Evolutionary conservation across 2,329 filamentous ascomycete species (phyloP), one percentile per base, ranked within the genome.

Genomic region (Chalaropsis ovoidea): DNA sequence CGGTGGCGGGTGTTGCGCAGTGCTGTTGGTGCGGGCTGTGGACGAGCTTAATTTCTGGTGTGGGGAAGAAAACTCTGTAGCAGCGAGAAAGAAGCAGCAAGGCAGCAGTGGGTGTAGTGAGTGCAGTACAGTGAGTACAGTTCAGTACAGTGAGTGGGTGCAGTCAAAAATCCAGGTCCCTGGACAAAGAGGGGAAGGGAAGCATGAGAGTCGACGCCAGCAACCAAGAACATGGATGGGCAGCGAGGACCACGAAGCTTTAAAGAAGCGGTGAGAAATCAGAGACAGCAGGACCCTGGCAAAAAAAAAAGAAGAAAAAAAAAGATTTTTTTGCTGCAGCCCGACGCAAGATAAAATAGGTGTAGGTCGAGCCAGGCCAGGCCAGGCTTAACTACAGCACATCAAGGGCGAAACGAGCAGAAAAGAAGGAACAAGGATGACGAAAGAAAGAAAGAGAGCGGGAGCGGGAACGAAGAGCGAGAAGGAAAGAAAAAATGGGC

Each of bases 191-290:
- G 52, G 52, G 52, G 64, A 65, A 47, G 43, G n/a, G 54, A 35
- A 35, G 54, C 54, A 35, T n/a, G 5, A 66, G 39, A 45, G 24
- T 66, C 41, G 49, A 45, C 15, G 61, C 49, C 41, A 58, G 27
- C 24, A n/a, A n/a, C n/a, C n/a, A 35, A 10, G 27, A 58, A 10
- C 54, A 58, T 58, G 54, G 54, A 58, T 66, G 49, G 24, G 65
- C 61, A 52, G 62, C 61, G 65, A 61, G 35, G 45, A 13, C 61
- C 49, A 49, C 61, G 61, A 63, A 45, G 47, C 65, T 66, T 66
- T 66, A 61, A 66, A 66, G 47, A 66, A 66, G 65, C 65, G 65
- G 65, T 66, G 65, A 52, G 65, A 58, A 41, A 45, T n/a, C 22
- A 47, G 43, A 63, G 61, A 66, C 61, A 66, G 61, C 60, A 45